These are phyloP conservation scores for Magnolia kwangsiensis DNA, from an alignment of 164 flowering plant species.

Conservation along the genomic window DNA sequence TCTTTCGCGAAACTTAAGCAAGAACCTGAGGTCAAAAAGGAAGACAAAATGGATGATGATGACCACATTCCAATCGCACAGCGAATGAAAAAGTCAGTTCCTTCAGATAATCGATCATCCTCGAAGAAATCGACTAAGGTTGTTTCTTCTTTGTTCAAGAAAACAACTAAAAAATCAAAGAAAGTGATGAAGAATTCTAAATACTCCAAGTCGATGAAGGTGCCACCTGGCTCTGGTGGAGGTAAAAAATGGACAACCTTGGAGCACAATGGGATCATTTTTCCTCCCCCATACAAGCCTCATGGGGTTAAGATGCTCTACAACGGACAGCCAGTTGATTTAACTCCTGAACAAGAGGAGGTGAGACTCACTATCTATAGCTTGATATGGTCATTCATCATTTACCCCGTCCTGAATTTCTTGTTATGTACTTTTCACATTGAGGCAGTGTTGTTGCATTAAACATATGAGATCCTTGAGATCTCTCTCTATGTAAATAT, in stretches of 20 bases:
- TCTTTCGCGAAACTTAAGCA: slow-evolving; percentile 34
- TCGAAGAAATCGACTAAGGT: slow-evolving; percentile 43
- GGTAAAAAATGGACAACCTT: slow-evolving; percentile 95
- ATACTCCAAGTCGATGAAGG: slow-evolving; percentile 63
- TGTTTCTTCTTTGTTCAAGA: slow-evolving; percentile 49
- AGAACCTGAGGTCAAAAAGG: slow-evolving; percentile 34
- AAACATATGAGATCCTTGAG: neutral
- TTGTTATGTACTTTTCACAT: neutral
- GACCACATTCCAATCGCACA: slow-evolving; percentile 67
- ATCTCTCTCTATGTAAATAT: neutral
- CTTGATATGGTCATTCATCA: neutral
- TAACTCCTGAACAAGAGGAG: slow-evolving; percentile 96
- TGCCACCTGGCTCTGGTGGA: slow-evolving; percentile 73
- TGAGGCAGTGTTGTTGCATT: neutral
- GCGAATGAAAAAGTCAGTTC: slow-evolving; percentile 50
- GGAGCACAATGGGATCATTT: slow-evolving; percentile 93
- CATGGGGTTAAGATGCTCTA: slow-evolving; percentile 93
- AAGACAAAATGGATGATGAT: slow-evolving; percentile 37
- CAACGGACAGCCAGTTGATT: slow-evolving; percentile 72
- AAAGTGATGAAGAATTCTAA: slow-evolving; percentile 47
- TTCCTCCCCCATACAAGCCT: slow-evolving; percentile 89
- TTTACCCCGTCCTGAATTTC: neutral
- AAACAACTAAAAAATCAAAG: slow-evolving; percentile 46
- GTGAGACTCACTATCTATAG: slow-evolving; percentile 23
- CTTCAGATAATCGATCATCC: slow-evolving; percentile 38